Percentiles rank a stretch among this genome's conserved stretches.
Evolutionary conservation across 2,329 filamentous ascomycete species (phyloP).

Genomic region (Mycosphaerella sp.): DNA sequence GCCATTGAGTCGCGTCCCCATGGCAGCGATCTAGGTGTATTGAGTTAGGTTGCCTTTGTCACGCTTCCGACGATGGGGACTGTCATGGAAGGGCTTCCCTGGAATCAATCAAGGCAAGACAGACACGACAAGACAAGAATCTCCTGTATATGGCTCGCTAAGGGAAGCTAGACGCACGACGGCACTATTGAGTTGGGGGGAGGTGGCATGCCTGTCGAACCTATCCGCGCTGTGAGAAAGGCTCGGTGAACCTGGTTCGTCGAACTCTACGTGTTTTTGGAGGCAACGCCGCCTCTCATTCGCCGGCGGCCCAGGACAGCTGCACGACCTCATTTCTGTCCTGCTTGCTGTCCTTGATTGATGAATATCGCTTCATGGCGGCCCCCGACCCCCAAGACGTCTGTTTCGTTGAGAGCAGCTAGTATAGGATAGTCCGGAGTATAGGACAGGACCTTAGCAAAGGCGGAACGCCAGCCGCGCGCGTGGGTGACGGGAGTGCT

Average conservation of each 20-base stretch:
- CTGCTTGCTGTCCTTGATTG: too few relatives aligned
- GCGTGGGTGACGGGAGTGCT: neutral
- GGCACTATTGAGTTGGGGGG: neutral
- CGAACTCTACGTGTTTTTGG: neutral
- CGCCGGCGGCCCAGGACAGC: neutral
- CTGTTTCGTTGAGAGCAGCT: too few relatives aligned
- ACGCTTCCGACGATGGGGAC: slow-evolving; percentile 6
- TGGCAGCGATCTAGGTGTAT: slow-evolving; percentile 19
- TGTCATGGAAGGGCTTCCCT: slow-evolving; percentile 17
- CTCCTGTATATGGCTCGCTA: slow-evolving; percentile 7
- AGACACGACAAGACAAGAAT: neutral
- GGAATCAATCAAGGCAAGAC: slow-evolving; percentile 8
- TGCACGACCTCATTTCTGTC: too few relatives aligned
- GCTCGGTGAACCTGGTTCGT: neutral
- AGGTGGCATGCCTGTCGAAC: slow-evolving; percentile 3
- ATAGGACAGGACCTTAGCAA: neutral
- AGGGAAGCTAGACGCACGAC: slow-evolving; percentile 10
- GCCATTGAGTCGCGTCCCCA: slow-evolving; percentile 19
- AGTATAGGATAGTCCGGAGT: too few relatives aligned
- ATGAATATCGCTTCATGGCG: too few relatives aligned
- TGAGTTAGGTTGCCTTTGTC: slow-evolving; percentile 19
- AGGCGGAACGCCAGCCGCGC: slow-evolving; percentile 8
- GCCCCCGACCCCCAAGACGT: too few relatives aligned
- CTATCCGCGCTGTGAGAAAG: neutral
- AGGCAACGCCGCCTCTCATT: neutral